Evolutionary conservation across 202 grass and related monocot genomes (phyloP), one percentile per base, ranked within the genome.

Genomic region (Musa balbisiana): DNA sequence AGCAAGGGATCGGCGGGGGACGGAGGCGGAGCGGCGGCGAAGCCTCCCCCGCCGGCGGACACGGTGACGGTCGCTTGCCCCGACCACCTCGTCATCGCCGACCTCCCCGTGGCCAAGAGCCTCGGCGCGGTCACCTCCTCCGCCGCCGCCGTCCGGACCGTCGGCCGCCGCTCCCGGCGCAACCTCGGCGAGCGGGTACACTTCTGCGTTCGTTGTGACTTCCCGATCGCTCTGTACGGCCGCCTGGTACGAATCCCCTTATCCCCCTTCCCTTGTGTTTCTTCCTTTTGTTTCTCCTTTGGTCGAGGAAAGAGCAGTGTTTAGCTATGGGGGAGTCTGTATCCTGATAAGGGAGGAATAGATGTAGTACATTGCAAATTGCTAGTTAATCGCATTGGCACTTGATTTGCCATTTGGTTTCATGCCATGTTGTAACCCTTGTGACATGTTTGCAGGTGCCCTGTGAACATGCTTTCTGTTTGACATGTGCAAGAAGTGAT

Each of bases 401-500:
- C 21, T 51, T 21, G 11, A 2, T 51, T 70, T 50, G 16, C 63
- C 10, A 26, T 14, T 52, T 74, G 23, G 49, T 26, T 74, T 17
- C 2, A 11, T 58, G 52, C 11, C 25, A 29, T 29, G 13, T 10
- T 8, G 22, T 15, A 43, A 16, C 24, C 22, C 19, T 43, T 70
- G 6, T 19, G 11, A 55, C 2, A 29, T 74, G 21, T 55, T 83
- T 87, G 29, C 87, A 99, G 95, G 83, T 89, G 68, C 95, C 95
- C 49, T 99, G 95, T 63, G 91, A 94, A n/a, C 95, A 99, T 83
- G 95, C 89, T 51, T 99, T 95, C 83, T 99, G 95, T 88, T 84
- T 99, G 73, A 77, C 85, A 15, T 95, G 95, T 86, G 91, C 91
- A 79, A 91, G 95, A 84, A 99, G 87, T 78, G 95, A 94, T 87